phyloP scores from a whole-genome alignment of 139 green algal species.

The Raphidocelis subcapitata region DNA sequence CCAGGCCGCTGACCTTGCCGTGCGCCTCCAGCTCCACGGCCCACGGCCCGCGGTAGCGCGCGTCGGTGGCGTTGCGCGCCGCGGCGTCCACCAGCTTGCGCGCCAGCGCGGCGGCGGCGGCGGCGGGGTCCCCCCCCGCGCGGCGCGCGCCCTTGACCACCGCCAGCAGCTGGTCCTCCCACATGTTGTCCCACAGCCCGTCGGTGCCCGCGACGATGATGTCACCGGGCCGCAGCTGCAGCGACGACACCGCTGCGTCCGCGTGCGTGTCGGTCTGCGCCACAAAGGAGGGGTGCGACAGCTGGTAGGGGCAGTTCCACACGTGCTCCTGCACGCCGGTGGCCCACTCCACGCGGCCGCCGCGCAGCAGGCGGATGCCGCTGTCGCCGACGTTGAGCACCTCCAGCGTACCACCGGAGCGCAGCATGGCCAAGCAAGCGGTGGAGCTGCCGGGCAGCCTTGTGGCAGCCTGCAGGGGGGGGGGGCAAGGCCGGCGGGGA shows the following conservation, averaged over 20 bases:
- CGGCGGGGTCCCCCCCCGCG: neutral
- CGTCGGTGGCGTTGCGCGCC: constrained; percentile 1
- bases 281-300: constrained; percentile 40
- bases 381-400: constrained; percentile 80
- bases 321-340: constrained; percentile 85
- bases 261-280: constrained; percentile 44
- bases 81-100: neutral
- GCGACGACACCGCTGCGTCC: constrained; percentile 42
- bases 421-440: constrained; percentile 37
- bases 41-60: constrained; percentile 55
- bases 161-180: constrained; percentile 72
- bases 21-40: constrained; percentile 54
- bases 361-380: constrained; percentile 66
- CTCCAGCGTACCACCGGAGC: constrained; percentile 23
- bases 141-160: constrained; percentile 34
- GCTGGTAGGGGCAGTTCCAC: constrained; percentile 97
- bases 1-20: constrained; percentile 19
- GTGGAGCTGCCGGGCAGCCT: constrained; percentile 47
- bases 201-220: constrained; percentile 85
- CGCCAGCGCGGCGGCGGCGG: neutral
- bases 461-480: constrained; percentile 32
- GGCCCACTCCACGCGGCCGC: constrained; percentile 50
- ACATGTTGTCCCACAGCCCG: constrained; percentile 97
- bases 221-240: constrained; percentile 66
- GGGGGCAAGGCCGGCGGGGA: neutral